Base-by-base conservation (phyloP, 1,139 yeast genomes). In the Pichia sp. region DNA sequence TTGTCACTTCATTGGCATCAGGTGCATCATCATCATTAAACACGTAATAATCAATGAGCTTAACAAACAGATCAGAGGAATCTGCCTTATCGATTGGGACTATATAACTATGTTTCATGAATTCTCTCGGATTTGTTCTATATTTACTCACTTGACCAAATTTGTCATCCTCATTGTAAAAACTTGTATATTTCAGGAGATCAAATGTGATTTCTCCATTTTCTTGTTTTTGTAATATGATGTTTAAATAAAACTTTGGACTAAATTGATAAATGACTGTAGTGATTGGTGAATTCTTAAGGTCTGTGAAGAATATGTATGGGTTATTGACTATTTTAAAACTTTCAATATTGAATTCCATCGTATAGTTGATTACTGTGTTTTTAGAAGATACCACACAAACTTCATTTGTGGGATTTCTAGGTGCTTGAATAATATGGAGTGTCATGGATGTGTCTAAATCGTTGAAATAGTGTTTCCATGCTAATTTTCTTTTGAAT, bases 401-500 rank as follows among this genome's bases (percentile, higher is more conserved):
- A 1, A 45, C 10, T 9, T 49, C 44, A 35, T 14, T 56, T 19
- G 50, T 43, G 5, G 35, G 12, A 27, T 17, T 32, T 27, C 19
- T 19, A 3, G 44, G 40, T 1, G 18, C 14, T 19, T 39, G 12
- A 0, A 54, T 42, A 1, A 74, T 65, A 1, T 67, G 52, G 39
- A 85, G 52, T 49, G 66, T 69, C 50, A 82, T 57, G 0, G 90
- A 75, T 1, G 79, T 76, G 56, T 88, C 96, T 0, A 61, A 51
- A 11, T 76, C 72, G 39, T 74, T 72, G 39, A 84, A 65, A 51
- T 69, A 76, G 62, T 88, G 96, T 50, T 82, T 83, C 89, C 91
- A 84, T 0, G 90, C 76, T 3, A 87, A 58, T 9, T 79, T 51
- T 49, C 85, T 70, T 34, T 65, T 65, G 34, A 70, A 60, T 0